These are phyloP conservation scores for Kickxella alabastrina DNA, from an alignment of 192 early-diverging fungal species.

Conservation along the genomic window DNA sequence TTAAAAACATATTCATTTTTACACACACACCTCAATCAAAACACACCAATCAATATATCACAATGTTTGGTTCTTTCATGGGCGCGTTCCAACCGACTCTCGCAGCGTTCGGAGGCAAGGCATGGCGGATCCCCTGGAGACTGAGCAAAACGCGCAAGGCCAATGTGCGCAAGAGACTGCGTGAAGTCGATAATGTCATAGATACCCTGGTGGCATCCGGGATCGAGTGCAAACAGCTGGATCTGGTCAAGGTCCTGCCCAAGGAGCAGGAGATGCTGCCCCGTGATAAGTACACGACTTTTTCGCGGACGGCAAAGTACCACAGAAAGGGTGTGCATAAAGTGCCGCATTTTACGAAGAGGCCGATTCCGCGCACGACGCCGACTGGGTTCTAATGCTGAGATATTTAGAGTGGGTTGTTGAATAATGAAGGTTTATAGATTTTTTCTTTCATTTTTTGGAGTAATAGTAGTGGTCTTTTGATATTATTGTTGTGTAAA, in stretches of 20 bases:
- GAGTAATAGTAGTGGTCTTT: no score
- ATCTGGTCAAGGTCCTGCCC: conserved; percentile 55
- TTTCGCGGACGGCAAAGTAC: conserved; percentile 64
- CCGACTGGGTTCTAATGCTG: conserved; percentile 61
- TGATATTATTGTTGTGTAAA: no score
- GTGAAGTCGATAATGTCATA: conserved; percentile 74
- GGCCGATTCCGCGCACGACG: conserved; percentile 64
- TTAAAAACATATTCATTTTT: background rate
- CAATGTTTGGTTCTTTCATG: conserved; percentile 42
- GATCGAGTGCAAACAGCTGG: conserved; percentile 70
- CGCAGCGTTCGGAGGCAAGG: conserved; percentile 30
- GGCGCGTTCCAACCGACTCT: conserved; percentile 46
- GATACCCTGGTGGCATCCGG: conserved; percentile 65
- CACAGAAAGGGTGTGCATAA: conserved; percentile 80
- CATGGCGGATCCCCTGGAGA: conserved; percentile 59
- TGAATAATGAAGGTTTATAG: no score
- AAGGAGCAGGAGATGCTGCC: conserved; percentile 68
- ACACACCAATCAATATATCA: background rate
- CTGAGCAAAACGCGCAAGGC: conserved; percentile 77
- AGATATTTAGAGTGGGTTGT: background rate
- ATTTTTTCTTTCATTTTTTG: no score
- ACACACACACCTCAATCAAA: background rate
- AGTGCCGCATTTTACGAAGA: conserved; percentile 83
- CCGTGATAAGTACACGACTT: conserved; percentile 80
- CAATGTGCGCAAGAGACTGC: conserved; percentile 82